Evolutionary conservation across 2,329 filamentous ascomycete species (phyloP).

Genomic region (Aspergillus chevalieri): DNA sequence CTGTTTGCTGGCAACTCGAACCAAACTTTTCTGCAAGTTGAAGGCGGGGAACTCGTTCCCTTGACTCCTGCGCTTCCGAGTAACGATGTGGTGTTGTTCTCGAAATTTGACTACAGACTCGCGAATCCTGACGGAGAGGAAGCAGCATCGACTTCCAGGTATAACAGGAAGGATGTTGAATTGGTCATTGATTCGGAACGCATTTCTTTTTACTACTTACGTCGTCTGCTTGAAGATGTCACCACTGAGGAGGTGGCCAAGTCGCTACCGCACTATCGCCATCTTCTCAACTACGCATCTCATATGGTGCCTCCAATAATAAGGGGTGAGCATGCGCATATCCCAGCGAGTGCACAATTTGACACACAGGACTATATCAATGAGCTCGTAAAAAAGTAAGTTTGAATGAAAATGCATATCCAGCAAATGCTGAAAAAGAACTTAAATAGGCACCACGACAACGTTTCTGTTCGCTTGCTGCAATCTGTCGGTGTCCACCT

Average conservation of each 20-base stretch:
- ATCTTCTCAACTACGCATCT: not conserved
- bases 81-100: slow-evolving; percentile 7
- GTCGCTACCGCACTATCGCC: not conserved
- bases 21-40: slow-evolving; percentile 7
- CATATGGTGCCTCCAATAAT: not conserved
- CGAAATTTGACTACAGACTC: slow-evolving; percentile 1
- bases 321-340: not conserved
- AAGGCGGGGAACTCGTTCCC: slow-evolving; percentile 6
- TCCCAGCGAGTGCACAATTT: not conserved
- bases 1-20: not conserved
- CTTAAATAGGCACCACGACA: not conserved
- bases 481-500: slow-evolving; percentile 22
- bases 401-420: not conserved
- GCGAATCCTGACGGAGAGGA: slow-evolving; percentile 3
- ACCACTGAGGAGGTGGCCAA: not conserved
- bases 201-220: not conserved
- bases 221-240: not conserved
- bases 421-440: not conserved
- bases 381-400: not conserved
- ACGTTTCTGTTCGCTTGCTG: slow-evolving; percentile 3
- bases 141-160: not conserved
- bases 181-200: slow-evolving; percentile 4
- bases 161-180: not conserved
- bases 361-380: not conserved
- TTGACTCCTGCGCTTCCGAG: slow-evolving; percentile 4